Evolutionary conservation across 2,329 filamentous ascomycete species (phyloP).

Genomic region (Cladosporium colombiae): DNA sequence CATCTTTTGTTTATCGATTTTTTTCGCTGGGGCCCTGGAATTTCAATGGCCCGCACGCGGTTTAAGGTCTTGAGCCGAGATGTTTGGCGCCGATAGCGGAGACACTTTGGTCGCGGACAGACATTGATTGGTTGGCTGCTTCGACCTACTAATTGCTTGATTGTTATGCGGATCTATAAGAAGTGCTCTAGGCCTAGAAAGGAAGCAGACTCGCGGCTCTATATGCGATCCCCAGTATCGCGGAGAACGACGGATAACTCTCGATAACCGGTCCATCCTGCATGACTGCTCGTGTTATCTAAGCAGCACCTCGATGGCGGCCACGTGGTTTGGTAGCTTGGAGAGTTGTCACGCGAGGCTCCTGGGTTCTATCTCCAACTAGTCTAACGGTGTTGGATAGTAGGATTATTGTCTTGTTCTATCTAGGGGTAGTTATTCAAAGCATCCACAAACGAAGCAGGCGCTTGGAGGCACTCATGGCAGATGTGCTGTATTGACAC

Average conservation of each 20-base stretch:
- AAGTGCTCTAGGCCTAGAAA: neutral
- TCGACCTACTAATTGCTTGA: neutral
- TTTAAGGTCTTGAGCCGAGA: constrained; percentile 8
- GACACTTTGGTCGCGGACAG: neutral
- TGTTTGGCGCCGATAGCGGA: neutral
- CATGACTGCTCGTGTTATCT: neutral
- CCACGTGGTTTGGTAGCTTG: neutral
- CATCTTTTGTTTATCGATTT: constrained; percentile 1
- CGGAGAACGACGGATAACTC: neutral
- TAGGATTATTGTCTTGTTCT: neutral
- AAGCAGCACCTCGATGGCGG: neutral
- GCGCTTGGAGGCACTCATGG: neutral
- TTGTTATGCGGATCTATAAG: neutral
- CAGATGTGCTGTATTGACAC: neutral
- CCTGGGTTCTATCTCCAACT: neutral
- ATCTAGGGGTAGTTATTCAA: neutral
- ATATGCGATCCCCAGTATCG: neutral
- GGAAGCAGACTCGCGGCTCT: neutral
- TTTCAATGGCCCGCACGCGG: constrained; percentile 2
- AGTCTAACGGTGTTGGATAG: neutral
- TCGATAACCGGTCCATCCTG: neutral
- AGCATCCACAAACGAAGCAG: neutral
- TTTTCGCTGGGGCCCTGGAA: constrained; percentile 1
- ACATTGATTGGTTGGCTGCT: neutral
- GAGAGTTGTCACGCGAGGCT: neutral